Evolutionary conservation across 495 filamentous ascomycete species (phyloP).

Genomic region (Aspergillus mulundensis): DNA sequence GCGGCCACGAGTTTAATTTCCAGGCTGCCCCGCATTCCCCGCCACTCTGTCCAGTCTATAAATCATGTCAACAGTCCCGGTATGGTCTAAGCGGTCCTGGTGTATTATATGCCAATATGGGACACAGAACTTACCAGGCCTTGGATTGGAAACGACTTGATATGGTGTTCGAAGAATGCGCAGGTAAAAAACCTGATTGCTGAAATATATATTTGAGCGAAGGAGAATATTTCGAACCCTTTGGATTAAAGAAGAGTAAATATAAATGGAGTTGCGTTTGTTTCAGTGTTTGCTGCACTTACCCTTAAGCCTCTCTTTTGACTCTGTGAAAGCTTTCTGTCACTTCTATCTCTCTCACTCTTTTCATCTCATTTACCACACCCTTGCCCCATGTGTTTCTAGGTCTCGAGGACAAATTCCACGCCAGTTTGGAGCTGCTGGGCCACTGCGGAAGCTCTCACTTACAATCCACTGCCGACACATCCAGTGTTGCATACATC

Average conservation of each 20-base stretch:
- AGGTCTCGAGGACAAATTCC: not conserved
- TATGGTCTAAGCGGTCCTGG: no score
- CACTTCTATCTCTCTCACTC: not conserved
- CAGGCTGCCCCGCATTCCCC: conserved; percentile 15
- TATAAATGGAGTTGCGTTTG: not conserved
- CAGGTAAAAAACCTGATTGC: no score
- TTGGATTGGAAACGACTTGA: no score
- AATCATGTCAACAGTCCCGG: not conserved
- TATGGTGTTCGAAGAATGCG: no score
- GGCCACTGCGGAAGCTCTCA: not conserved
- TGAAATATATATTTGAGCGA: not conserved
- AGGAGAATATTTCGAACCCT: not conserved
- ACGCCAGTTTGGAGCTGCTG: not conserved
- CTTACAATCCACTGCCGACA: not conserved
- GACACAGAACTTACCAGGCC: no score
- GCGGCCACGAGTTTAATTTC: conserved; percentile 10
- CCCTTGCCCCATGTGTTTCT: not conserved
- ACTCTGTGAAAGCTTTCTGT: not conserved
- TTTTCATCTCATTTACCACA: not conserved
- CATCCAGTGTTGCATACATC: not conserved
- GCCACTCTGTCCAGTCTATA: not conserved
- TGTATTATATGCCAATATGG: no score
- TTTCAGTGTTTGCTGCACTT: not conserved
- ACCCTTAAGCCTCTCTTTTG: not conserved
- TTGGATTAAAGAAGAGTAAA: not conserved